phyloP scores from a whole-genome alignment of 1,284 basidiomycete species.

The Inonotus hispidus region DNA sequence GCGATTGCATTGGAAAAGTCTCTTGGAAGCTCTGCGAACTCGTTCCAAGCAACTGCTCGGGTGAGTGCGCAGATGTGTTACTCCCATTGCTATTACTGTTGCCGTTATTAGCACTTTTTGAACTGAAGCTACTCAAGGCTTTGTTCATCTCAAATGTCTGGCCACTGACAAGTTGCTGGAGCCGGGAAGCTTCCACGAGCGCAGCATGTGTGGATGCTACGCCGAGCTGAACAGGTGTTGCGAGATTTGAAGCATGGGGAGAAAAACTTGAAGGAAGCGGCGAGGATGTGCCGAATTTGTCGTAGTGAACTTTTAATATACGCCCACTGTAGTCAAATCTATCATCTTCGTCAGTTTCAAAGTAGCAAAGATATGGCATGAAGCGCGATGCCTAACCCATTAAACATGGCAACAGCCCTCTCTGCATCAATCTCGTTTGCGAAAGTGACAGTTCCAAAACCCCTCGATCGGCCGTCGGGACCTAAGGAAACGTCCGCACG shows the following conservation, averaged over 20 bases:
- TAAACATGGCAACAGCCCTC: slow-evolving; percentile 79
- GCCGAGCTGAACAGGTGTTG: slow-evolving; percentile 9
- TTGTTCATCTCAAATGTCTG: not conserved
- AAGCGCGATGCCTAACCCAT: slow-evolving; percentile 53
- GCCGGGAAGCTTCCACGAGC: slow-evolving; percentile 7
- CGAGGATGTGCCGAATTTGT: slow-evolving; percentile 53
- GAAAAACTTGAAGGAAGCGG: not conserved
- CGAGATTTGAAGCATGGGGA: not conserved
- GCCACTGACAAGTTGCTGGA: slow-evolving; percentile 13
- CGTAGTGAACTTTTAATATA: slow-evolving; percentile 80
- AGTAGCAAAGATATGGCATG: not conserved
- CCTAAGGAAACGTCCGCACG: slow-evolving; percentile 87
- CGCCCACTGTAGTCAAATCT: slow-evolving; percentile 87
- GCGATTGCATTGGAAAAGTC: not conserved
- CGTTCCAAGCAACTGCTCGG: not conserved
- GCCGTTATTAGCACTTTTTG: not conserved
- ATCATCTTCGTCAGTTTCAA: slow-evolving; percentile 7
- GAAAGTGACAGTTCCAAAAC: slow-evolving; percentile 86
- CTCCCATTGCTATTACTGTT: not conserved
- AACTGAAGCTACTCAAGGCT: not conserved
- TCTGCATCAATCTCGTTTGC: slow-evolving; percentile 83
- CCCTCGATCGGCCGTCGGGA: slow-evolving; percentile 80
- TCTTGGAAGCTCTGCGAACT: not conserved
- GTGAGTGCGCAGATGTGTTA: not conserved
- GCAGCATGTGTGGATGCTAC: slow-evolving; percentile 4